Evolutionary conservation across 768 basidiomycete species (phyloP).

Genomic region (Hygrocybe punicea): DNA sequence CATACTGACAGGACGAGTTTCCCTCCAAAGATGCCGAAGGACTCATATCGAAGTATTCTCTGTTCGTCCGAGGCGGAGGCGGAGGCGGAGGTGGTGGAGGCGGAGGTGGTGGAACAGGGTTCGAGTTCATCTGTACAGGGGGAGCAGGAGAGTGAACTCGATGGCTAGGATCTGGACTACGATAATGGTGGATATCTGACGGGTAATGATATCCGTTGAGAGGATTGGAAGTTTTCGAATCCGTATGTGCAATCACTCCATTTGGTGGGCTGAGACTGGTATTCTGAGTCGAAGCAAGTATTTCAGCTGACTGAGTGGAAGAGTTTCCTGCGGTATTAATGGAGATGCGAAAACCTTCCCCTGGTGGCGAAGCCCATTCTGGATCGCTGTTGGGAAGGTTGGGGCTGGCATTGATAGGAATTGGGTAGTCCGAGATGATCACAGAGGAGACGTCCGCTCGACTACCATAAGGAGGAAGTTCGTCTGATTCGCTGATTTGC

Average conservation of each 20-base stretch:
- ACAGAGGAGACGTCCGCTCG: neutral
- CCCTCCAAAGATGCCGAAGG: neutral
- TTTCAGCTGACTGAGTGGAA: neutral
- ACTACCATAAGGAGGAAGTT: conserved; percentile 10
- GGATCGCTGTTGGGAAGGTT: neutral
- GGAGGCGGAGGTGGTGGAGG: neutral
- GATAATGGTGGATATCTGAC: conserved; percentile 9
- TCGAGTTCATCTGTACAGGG: neutral
- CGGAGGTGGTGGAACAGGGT: neutral
- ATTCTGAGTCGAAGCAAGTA: conserved; percentile 10
- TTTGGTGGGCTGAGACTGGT: conserved; percentile 6
- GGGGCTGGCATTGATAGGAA: neutral
- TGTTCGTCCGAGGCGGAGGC: neutral
- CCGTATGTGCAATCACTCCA: conserved; percentile 16
- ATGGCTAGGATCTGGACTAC: conserved; percentile 1
- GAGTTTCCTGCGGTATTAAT: neutral
- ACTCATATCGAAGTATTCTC: neutral
- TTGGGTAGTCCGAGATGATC: neutral
- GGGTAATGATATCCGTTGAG: conserved; percentile 15
- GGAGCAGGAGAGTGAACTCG: neutral
- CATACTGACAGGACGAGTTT: neutral
- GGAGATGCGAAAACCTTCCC: neutral
- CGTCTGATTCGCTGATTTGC: conserved; percentile 6
- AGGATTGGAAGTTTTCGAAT: conserved; percentile 8
- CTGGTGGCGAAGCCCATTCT: neutral